These are phyloP conservation scores for Maudiozyma turicensis DNA, from an alignment of 805 yeast species.

Conservation along the genomic window DNA sequence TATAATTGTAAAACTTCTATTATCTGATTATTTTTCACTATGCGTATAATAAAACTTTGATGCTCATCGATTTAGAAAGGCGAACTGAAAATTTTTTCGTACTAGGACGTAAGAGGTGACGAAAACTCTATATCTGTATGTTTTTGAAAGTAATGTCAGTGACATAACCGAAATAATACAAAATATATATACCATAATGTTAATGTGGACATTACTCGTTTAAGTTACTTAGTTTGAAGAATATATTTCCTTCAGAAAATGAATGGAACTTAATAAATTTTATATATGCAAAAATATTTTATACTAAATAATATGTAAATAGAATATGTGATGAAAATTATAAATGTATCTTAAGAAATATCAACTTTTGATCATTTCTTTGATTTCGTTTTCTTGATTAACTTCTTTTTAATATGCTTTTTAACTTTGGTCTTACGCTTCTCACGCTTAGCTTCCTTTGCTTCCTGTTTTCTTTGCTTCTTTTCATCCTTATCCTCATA, in stretches of 20 bases:
- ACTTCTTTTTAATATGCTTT: conserved; percentile 70
- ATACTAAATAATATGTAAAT: not conserved
- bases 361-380: conserved; percentile 24
- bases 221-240: no score
- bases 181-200: no score
- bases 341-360: not conserved
- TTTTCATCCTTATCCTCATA: conserved; percentile 70
- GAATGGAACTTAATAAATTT: not conserved
- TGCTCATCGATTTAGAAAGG: not conserved
- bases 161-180: no score
- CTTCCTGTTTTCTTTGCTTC: conserved; percentile 61
- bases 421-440: conserved; percentile 76
- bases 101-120: not conserved
- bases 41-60: not conserved
- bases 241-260: no score
- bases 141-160: not conserved
- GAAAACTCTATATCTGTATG: not conserved
- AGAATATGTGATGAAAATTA: not conserved
- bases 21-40: not conserved
- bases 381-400: conserved; percentile 47
- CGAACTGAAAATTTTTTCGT: not conserved
- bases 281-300: not conserved
- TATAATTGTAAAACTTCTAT: not conserved
- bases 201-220: no score
- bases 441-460: conserved; percentile 70